Evolutionary conservation across 768 basidiomycete species (phyloP).

Genomic region (Rickenella mellea): DNA sequence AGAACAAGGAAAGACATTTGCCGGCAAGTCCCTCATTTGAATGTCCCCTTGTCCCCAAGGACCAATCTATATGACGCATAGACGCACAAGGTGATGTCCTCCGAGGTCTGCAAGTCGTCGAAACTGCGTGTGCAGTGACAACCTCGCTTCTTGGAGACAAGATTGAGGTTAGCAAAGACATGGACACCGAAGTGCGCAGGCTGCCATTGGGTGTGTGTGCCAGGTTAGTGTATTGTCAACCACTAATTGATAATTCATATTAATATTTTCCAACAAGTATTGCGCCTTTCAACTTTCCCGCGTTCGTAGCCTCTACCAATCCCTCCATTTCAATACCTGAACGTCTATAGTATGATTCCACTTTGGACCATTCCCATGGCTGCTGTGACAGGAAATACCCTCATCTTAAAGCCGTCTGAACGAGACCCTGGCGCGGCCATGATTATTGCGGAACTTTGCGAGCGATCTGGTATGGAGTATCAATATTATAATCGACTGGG

Average conservation of each 20-base stretch:
- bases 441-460: slow-evolving; percentile 94
- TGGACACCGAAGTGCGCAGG: slow-evolving; percentile 86
- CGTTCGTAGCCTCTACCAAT: slow-evolving; percentile 23
- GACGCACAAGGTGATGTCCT: slow-evolving; percentile 95
- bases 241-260: neutral
- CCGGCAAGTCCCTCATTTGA: slow-evolving; percentile 13
- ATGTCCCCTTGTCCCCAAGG: neutral
- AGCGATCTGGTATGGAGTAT: too few species aligned
- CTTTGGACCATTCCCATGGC: slow-evolving; percentile 88
- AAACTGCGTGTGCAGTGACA: slow-evolving; percentile 73
- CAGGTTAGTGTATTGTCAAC: neutral
- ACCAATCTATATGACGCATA: slow-evolving; percentile 15
- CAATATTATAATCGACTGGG: too few species aligned
- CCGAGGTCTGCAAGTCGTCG: slow-evolving; percentile 85
- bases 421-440: slow-evolving; percentile 95
- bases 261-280: slow-evolving; percentile 17
- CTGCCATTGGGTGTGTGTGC: slow-evolving; percentile 85
- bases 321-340: neutral
- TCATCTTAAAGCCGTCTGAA: slow-evolving; percentile 93
- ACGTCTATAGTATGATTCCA: slow-evolving; percentile 67
- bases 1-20: slow-evolving; percentile 92
- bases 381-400: slow-evolving; percentile 82
- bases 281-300: slow-evolving; percentile 83
- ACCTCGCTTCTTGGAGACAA: slow-evolving; percentile 84
- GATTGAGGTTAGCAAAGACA: slow-evolving; percentile 90